Conservation (phyloP, 768 basidiomycete species). For the Termitomyces sp. region DNA sequence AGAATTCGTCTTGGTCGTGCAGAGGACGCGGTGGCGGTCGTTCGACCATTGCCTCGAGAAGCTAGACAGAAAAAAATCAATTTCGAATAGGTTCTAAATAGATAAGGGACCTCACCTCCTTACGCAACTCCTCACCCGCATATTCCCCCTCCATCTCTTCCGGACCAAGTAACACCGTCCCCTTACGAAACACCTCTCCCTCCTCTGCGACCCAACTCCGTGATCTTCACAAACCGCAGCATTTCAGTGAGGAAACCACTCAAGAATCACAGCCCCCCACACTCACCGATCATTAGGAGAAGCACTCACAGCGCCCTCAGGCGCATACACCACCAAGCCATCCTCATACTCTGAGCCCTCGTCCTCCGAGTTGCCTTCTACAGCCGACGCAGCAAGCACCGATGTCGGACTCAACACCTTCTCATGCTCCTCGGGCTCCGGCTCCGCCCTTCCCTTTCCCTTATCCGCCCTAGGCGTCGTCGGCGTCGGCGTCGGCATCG, state of each 20-base stretch:
- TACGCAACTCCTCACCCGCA: conserved; percentile 82
- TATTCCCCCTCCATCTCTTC: conserved; percentile 90
- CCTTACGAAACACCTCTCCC: conserved; percentile 94
- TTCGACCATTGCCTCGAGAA: conserved; percentile 83
- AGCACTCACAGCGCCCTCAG: conserved; percentile 25
- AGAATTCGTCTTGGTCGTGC: conserved; percentile 56
- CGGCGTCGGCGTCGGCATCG: conserved; percentile 21
- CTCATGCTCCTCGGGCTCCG: conserved; percentile 62
- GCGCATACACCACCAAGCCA: conserved; percentile 24
- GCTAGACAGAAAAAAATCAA: conserved; percentile 35
- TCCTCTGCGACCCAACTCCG: conserved; percentile 89
- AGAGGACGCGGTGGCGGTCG: conserved; percentile 74
- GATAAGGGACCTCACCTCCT: conserved; percentile 55
- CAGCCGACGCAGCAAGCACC: conserved; percentile 31
- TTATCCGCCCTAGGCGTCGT: conserved; percentile 69
- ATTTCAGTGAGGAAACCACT: not conserved
- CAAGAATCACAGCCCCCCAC: conserved; percentile 6
- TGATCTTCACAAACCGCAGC: conserved; percentile 35
- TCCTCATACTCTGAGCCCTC: conserved; percentile 33
- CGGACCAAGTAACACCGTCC: conserved; percentile 68
- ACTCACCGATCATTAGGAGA: conserved; percentile 49
- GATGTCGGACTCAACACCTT: conserved; percentile 69
- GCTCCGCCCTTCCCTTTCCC: conserved; percentile 69
- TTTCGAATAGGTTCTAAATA: too few species aligned
- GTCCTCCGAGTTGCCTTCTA: conserved; percentile 41